phyloP scores from a whole-genome alignment of 2,329 filamentous ascomycete species.

The Mycosphaerella sp. region DNA sequence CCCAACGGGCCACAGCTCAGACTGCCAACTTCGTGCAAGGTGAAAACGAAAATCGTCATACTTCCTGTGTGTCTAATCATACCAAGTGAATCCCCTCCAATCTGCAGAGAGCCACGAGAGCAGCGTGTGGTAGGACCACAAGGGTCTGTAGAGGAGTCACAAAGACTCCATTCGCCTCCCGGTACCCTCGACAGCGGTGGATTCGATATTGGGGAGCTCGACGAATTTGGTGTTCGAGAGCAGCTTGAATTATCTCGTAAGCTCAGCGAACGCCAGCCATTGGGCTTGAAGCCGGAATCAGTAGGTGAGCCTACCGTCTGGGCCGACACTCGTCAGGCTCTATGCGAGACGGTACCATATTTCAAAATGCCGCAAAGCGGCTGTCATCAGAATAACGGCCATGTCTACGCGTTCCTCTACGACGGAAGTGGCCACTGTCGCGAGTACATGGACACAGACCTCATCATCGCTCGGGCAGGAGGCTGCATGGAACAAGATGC shows the following conservation, averaged over 20 bases:
- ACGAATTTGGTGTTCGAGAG: background rate
- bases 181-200: background rate
- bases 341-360: slow-evolving; percentile 59
- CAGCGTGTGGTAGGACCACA: background rate
- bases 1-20: background rate
- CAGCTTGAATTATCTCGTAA: slow-evolving; percentile 20
- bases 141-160: background rate
- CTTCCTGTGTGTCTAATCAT: background rate
- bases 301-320: slow-evolving; percentile 46
- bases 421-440: slow-evolving; percentile 49
- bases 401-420: slow-evolving; percentile 54
- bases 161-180: background rate
- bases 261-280: slow-evolving; percentile 24
- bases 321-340: slow-evolving; percentile 51
- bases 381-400: slow-evolving; percentile 46
- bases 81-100: background rate
- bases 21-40: background rate
- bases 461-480: slow-evolving; percentile 58
- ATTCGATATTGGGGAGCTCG: background rate
- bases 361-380: slow-evolving; percentile 57
- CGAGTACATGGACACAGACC: slow-evolving; percentile 54
- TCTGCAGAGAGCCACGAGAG: background rate
- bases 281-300: slow-evolving; percentile 32
- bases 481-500: slow-evolving; percentile 48
- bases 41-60: background rate